Base-by-base conservation (phyloP, 2,329 filamentous ascomycete species). In the Phialophora chinensis region DNA sequence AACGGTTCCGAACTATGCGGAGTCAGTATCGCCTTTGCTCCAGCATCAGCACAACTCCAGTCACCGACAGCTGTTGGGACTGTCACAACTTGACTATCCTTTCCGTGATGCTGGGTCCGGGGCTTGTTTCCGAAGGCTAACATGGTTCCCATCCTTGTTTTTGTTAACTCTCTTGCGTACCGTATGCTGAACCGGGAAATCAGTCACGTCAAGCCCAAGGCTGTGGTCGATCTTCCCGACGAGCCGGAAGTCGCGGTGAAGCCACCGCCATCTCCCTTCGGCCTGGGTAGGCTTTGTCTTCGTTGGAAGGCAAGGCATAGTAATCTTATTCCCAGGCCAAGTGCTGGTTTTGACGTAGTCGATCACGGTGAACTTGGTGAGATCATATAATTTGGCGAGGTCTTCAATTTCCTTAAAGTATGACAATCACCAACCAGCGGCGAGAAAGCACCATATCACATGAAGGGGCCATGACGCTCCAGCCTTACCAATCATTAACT, bases 381-480 rank as follows among this genome's bases (percentile, higher is more conserved):
- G 56, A 31, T 8, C 23, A 54, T 25, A 42, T 6, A 56, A 35
- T n/a, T 62, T 52, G 57, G 23, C 10, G n/a, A 38, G 5, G 25
- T 38, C 52, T 62, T 60, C 54, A 63, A 62, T 69, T 69, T 65
- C 67, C 62, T 11, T 54, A 59, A 66, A 47, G 68, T 67, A 63
- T 50, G 59, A 69, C 62, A 47, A 55, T 65, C 68, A 66, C 68
- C 68, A 66, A 67, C 63, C 62, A 69, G 65, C 62, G 54, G 23
- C 57, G 27, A 66, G 67, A 53, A 52, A n/a, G n/a, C 44, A 49
- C 60, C 31, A 42, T 62, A 61, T 69, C 67, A 67, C 65, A 66
- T 69, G 67, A 63, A 65, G 59, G 47, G 44, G 42, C 50, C 64
- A 63, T 69, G 65, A 69, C 65, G 67, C 67, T 65, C 56, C 33